phyloP scores from a whole-genome alignment of 148 eudicot species.

The Rhododendron ovatum region DNA sequence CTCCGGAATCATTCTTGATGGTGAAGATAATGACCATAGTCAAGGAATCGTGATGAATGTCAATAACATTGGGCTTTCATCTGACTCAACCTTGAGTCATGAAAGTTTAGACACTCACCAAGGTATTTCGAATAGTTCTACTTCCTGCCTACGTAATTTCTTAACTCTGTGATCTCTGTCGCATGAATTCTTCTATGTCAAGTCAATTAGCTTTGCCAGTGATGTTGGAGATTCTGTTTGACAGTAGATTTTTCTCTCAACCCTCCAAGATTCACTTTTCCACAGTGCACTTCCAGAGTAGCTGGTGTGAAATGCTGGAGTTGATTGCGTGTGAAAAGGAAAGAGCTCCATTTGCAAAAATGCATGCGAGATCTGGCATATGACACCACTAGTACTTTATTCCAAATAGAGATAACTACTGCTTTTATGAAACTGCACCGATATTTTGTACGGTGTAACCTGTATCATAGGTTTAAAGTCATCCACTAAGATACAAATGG shows the following conservation, averaged over 20 bases:
- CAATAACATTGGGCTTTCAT: neutral
- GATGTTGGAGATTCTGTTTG: neutral
- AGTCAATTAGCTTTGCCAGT: neutral
- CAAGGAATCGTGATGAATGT: conserved; percentile 25
- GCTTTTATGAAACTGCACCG: neutral
- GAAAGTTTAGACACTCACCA: conserved; percentile 42
- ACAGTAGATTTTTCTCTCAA: neutral
- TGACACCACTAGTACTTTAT: neutral
- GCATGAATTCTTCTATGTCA: neutral
- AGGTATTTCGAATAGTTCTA: conserved; percentile 27
- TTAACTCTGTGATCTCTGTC: neutral
- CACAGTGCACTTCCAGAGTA: neutral
- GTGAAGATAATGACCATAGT: conserved; percentile 45
- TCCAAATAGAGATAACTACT: neutral
- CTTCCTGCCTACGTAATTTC: neutral
- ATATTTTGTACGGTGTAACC: neutral
- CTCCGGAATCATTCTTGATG: conserved; percentile 56
- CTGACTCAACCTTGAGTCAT: conserved; percentile 47
- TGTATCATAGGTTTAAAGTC: neutral
- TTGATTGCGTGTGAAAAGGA: neutral
- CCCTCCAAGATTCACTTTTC: neutral
- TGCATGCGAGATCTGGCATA: neutral
- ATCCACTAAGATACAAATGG: neutral
- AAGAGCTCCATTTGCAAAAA: neutral
- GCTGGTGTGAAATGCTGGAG: neutral